These are phyloP conservation scores for Gautieria morchelliformis DNA, from an alignment of 768 basidiomycete genomes.

Conservation along the genomic window DNA sequence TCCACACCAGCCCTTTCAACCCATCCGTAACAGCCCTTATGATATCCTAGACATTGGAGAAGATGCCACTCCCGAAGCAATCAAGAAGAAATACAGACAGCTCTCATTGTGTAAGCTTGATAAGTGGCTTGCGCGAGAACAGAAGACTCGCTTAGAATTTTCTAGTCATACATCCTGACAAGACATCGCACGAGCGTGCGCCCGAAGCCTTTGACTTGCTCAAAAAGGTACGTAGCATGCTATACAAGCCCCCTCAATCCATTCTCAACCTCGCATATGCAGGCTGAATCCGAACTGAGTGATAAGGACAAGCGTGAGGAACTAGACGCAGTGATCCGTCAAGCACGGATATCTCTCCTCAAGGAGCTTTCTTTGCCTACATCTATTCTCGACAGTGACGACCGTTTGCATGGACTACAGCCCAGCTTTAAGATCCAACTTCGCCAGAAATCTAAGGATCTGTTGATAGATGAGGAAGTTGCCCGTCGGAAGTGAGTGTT, in stretches of 20 bases:
- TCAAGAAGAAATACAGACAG: constrained; percentile 85
- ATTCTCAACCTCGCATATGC: neutral
- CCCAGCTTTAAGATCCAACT: constrained; percentile 64
- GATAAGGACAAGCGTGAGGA: constrained; percentile 74
- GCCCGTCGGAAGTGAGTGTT: constrained; percentile 64
- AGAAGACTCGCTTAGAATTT: constrained; percentile 5
- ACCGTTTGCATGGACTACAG: constrained; percentile 36
- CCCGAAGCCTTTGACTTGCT: constrained; percentile 90
- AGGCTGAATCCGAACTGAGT: constrained; percentile 81
- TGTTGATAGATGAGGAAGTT: constrained; percentile 86
- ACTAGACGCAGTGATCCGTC: constrained; percentile 67
- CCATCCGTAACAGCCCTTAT: constrained; percentile 42
- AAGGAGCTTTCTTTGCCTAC: constrained; percentile 52
- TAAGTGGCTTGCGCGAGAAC: constrained; percentile 2
- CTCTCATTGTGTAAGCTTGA: constrained; percentile 65
- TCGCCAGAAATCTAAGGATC: constrained; percentile 64
- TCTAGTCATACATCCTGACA: constrained; percentile 96
- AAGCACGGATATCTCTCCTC: constrained; percentile 63
- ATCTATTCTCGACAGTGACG: constrained; percentile 50
- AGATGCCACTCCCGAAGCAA: constrained; percentile 61
- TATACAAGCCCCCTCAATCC: neutral
- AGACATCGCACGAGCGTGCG: constrained; percentile 78
- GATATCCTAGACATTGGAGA: constrained; percentile 81
- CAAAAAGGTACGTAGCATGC: constrained; percentile 61
- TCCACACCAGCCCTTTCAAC: constrained; percentile 28